These are phyloP conservation scores for Litsea cubeba DNA, from an alignment of 164 flowering plant genomes.

Conservation along the genomic window DNA sequence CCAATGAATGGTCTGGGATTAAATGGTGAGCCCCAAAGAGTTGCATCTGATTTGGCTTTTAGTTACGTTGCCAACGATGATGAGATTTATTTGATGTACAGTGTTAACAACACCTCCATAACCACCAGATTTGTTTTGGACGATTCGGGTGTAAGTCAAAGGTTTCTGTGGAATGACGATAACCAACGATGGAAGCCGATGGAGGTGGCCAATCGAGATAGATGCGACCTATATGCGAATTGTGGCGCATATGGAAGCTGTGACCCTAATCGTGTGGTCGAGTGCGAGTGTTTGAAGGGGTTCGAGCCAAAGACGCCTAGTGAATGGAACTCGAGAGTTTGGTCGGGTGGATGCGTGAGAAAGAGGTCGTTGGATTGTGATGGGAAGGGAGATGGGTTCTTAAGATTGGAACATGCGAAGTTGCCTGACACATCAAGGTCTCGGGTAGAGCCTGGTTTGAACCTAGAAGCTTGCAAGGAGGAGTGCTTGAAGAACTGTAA, in stretches of 20 bases:
- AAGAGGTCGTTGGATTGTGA: conserved; percentile 1
- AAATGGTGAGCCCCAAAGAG: conserved; percentile 8
- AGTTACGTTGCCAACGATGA: conserved; percentile 1
- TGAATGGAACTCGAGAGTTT: conserved; percentile 32
- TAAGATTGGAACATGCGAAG: not conserved
- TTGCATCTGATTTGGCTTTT: not conserved
- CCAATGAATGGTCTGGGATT: conserved; percentile 5
- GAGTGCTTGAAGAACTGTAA: conserved; percentile 25
- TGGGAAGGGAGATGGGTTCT: conserved; percentile 14
- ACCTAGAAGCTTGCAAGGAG: conserved; percentile 12
- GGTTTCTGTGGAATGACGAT: not conserved
- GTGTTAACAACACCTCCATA: not conserved
- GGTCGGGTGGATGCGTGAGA: conserved; percentile 39
- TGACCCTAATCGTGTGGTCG: not conserved
- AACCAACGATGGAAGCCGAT: not conserved
- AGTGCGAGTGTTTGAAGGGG: conserved; percentile 35
- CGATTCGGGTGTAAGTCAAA: not conserved
- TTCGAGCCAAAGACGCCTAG: conserved; percentile 25
- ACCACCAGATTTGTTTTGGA: conserved; percentile 4
- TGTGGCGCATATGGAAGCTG: conserved; percentile 34
- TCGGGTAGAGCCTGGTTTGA: conserved; percentile 2
- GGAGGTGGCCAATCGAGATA: conserved; percentile 17
- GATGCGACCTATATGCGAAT: conserved; percentile 28
- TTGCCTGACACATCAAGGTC: conserved; percentile 14
- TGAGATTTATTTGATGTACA: conserved; percentile 11